A percentile compares a stretch with the other conserved stretches of the same genome.
Evolutionary conservation across 2,329 filamentous ascomycete genomes (phyloP).

Genomic region (Pseudogymnoascus sp.): DNA sequence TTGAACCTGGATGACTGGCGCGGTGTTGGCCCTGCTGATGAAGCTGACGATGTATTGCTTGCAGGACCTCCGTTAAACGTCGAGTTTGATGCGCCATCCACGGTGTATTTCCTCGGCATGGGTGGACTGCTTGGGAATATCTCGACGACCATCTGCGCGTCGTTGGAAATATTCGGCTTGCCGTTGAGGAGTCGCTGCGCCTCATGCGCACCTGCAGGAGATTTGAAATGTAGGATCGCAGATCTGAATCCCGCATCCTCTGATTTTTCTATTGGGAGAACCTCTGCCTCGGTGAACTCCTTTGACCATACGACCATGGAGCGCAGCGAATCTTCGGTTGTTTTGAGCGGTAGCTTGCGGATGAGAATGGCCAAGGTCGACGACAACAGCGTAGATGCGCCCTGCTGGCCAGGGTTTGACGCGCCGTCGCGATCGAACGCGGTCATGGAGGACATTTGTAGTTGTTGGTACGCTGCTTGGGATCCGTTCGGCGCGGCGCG

Average conservation of each 20-base stretch:
- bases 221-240: constrained; percentile 48
- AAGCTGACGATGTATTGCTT: constrained; percentile 25
- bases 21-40: constrained; percentile 18
- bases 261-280: constrained; percentile 43
- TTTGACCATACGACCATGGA: constrained; percentile 54
- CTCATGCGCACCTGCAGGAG: constrained; percentile 45
- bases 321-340: constrained; percentile 46
- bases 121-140: constrained; percentile 37
- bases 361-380: constrained; percentile 42
- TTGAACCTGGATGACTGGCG: constrained; percentile 36
- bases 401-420: constrained; percentile 19
- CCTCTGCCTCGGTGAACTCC: constrained; percentile 44
- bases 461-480: constrained; percentile 25
- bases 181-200: constrained; percentile 53
- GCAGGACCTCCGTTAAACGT: constrained; percentile 28
- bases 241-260: constrained; percentile 44
- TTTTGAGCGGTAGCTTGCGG: constrained; percentile 46
- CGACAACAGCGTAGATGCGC: constrained; percentile 18
- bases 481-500: constrained; percentile 25
- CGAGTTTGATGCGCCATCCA: constrained; percentile 32
- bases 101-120: constrained; percentile 44
- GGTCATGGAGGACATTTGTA: constrained; percentile 28
- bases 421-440: constrained; percentile 23
- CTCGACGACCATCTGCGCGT: constrained; percentile 50
- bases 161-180: constrained; percentile 43